These are phyloP conservation scores for Colletotrichum euphorbiae DNA, from an alignment of 2,329 filamentous ascomycete genomes.

Conservation along the genomic window DNA sequence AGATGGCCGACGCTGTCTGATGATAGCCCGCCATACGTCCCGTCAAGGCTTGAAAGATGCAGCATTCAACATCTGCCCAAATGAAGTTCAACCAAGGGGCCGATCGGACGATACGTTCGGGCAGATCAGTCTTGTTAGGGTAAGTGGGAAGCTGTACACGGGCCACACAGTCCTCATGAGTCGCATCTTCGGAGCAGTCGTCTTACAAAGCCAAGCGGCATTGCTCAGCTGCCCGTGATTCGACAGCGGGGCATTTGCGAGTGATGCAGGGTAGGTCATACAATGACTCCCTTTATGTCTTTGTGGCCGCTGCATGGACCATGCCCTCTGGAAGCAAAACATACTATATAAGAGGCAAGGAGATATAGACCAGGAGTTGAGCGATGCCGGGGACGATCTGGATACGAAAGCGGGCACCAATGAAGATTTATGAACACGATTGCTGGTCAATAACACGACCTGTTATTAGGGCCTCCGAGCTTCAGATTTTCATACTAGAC, in stretches of 20 bases:
- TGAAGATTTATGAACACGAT: neutral
- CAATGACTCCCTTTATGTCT: neutral
- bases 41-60: neutral
- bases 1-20: neutral
- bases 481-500: neutral
- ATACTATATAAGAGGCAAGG: neutral
- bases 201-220: neutral
- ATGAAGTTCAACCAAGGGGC: slow-evolving; percentile 7
- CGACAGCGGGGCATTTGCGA: neutral
- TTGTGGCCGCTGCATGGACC: slow-evolving; percentile 2
- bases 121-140: slow-evolving; percentile 1
- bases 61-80: slow-evolving; percentile 4
- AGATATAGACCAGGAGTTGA: slow-evolving; percentile 2
- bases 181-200: neutral
- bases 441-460: slow-evolving; percentile 6
- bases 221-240: neutral
- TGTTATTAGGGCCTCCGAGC: slow-evolving; percentile 17
- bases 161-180: neutral
- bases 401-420: slow-evolving; percentile 12
- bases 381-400: neutral
- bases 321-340: slow-evolving; percentile 20
- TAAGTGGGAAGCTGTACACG: neutral
- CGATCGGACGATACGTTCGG: slow-evolving; percentile 9
- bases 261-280: slow-evolving; percentile 15
- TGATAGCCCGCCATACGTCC: neutral